Evolutionary conservation across 2,329 filamentous ascomycete genomes (phyloP).

Genomic region (Neofusicoccum kwambonambiense): DNA sequence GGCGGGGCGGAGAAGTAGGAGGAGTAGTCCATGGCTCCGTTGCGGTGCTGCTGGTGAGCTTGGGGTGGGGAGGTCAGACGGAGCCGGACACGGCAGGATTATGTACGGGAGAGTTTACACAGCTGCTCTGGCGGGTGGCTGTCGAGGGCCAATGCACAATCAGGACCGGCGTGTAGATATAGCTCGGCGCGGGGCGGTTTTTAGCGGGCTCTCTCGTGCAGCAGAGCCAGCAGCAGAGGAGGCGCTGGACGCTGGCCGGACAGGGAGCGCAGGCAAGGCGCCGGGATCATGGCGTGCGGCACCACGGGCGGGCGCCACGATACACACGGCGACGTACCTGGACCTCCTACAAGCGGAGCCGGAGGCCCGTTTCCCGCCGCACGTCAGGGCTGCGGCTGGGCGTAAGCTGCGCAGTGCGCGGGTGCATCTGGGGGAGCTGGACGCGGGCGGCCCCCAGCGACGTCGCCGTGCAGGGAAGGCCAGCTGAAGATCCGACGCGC

Average conservation of each 20-base stretch:
- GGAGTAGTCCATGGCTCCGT: slow-evolving; percentile 53
- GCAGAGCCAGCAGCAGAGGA: neutral
- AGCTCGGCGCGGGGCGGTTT: neutral
- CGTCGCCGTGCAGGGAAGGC: too few species aligned
- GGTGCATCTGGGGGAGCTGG: slow-evolving; percentile 1
- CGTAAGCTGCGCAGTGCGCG: slow-evolving; percentile 5
- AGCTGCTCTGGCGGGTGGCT: neutral
- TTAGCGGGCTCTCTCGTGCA: neutral
- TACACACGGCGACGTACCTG: slow-evolving; percentile 1
- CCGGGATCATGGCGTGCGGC: neutral
- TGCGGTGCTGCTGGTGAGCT: neutral
- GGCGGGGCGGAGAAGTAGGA: slow-evolving; percentile 50
- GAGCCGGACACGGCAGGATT: slow-evolving; percentile 8
- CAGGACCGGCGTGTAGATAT: slow-evolving; percentile 11
- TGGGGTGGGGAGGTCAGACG: neutral
- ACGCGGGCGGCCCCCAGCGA: neutral
- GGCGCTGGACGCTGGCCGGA: neutral
- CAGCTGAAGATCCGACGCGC: neutral
- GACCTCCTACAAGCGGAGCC: neutral
- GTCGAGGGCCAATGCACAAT: neutral
- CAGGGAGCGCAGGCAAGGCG: neutral
- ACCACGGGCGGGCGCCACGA: neutral
- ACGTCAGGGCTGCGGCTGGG: neutral
- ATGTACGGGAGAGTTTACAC: slow-evolving; percentile 4
- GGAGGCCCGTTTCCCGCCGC: neutral